Conservation (phyloP, 768 basidiomycete species). For the Lactarius hengduanensis region DNA sequence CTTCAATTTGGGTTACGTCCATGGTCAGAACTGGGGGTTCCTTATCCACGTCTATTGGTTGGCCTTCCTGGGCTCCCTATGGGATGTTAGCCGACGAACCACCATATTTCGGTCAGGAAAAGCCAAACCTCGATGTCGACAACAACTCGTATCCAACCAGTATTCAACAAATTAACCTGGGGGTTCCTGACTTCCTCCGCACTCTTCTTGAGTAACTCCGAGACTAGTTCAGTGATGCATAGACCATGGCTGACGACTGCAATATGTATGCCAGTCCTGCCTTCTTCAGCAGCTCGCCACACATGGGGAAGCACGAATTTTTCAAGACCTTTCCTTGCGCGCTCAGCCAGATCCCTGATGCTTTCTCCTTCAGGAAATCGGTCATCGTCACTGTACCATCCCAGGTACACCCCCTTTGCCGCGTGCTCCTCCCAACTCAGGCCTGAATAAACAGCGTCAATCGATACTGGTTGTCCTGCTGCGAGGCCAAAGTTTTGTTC, state of each 20-base stretch:
- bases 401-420: conserved; percentile 52
- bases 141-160: conserved; percentile 62
- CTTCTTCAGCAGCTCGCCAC: conserved; percentile 40
- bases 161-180: conserved; percentile 52
- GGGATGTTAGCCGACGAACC: conserved; percentile 5
- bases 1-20: conserved; percentile 50
- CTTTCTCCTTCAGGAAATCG: conserved; percentile 72
- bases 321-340: conserved; percentile 53
- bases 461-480: conserved; percentile 57
- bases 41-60: conserved; percentile 33
- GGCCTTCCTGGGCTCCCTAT: conserved; percentile 35
- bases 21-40: conserved; percentile 40
- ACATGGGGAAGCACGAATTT: conserved; percentile 58
- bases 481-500: conserved; percentile 71
- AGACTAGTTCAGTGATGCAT: conserved; percentile 55
- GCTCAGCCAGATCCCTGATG: conserved; percentile 54
- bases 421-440: conserved; percentile 45
- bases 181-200: conserved; percentile 36
- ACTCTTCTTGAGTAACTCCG: conserved; percentile 48
- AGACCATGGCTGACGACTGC: conserved; percentile 76
- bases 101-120: neutral
- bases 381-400: conserved; percentile 43
- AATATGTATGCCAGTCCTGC: conserved; percentile 47
- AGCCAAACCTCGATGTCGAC: conserved; percentile 43
- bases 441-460: conserved; percentile 22